Percentiles rank a stretch among this genome's conserved stretches.
Conservation (phyloP, 306 rosid species). For the Bauhinia variegata region DNA sequence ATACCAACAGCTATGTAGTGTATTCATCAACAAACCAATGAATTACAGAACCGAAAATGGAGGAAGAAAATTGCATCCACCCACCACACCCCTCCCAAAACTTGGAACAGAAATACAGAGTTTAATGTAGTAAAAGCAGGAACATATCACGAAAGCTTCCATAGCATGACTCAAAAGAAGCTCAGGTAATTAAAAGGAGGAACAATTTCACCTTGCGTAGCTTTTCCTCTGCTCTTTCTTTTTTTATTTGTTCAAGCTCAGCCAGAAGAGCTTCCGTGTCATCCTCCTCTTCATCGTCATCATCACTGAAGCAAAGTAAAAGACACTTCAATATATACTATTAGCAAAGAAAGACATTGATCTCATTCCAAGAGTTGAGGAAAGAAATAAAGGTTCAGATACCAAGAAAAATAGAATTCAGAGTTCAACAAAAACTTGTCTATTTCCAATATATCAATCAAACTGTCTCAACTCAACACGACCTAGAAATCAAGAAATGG, state of each 20-base stretch:
- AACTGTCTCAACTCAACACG: slow-evolving; percentile 3
- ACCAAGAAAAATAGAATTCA: slow-evolving; percentile 2
- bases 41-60: background rate
- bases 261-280: slow-evolving; percentile 91
- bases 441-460: background rate
- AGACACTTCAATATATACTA: background rate
- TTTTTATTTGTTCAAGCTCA: slow-evolving; percentile 97
- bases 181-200: background rate
- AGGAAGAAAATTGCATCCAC: background rate
- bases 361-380: background rate
- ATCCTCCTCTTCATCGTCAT: slow-evolving; percentile 63
- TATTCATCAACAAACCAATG: slow-evolving; percentile 2
- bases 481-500: background rate
- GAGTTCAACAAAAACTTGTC: slow-evolving; percentile 18
- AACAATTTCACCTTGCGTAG: slow-evolving; percentile 63
- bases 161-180: slow-evolving; percentile 12
- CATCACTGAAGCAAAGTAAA: slow-evolving; percentile 46
- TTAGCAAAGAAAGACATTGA: background rate
- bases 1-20: background rate
- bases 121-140: background rate
- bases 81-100: background rate
- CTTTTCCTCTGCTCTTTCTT: slow-evolving; percentile 96
- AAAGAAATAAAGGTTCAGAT: slow-evolving; percentile 21
- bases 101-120: too few species aligned
- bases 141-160: slow-evolving; percentile 16